Evolutionary conservation across 345 rosid species (phyloP).

Genomic region (Populus nigra): DNA sequence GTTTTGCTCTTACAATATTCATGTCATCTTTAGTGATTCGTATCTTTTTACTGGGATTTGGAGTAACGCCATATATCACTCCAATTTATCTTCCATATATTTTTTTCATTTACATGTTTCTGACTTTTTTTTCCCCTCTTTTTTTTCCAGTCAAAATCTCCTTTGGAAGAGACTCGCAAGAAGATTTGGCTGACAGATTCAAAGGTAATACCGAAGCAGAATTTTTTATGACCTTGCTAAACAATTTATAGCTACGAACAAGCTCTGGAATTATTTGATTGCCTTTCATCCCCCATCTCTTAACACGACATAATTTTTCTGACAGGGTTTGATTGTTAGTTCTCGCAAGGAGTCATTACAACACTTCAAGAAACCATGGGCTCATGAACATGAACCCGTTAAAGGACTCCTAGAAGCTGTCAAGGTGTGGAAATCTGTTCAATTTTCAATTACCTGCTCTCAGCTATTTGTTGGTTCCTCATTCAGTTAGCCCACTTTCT

Average conservation of each 20-base stretch:
- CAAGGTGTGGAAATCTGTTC: slow-evolving; percentile 43
- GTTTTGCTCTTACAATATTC: neutral
- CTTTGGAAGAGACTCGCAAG: slow-evolving; percentile 76
- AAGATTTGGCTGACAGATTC: slow-evolving; percentile 96
- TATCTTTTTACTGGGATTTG: neutral
- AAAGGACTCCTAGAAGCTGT: slow-evolving; percentile 63
- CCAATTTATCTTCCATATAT: slow-evolving; percentile 33
- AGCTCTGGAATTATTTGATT: neutral
- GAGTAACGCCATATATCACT: neutral
- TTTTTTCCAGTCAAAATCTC: slow-evolving; percentile 41
- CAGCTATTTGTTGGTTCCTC: neutral
- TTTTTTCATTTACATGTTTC: neutral
- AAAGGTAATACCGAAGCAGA: slow-evolving; percentile 43
- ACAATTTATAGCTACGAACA: neutral
- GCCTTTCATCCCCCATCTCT: slow-evolving; percentile 3
- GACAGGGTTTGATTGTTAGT: slow-evolving; percentile 72
- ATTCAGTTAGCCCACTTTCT: slow-evolving; percentile 5
- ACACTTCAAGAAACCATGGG: slow-evolving; percentile 94
- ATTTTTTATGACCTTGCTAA: neutral
- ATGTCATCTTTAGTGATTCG: neutral
- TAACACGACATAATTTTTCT: neutral
- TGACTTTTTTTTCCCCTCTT: neutral
- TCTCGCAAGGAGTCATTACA: slow-evolving; percentile 74
- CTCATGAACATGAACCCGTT: slow-evolving; percentile 80
- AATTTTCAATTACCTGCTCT: neutral